Base-by-base conservation (phyloP, 805 yeast species). In the Suhomyces xylopsoci region DNA sequence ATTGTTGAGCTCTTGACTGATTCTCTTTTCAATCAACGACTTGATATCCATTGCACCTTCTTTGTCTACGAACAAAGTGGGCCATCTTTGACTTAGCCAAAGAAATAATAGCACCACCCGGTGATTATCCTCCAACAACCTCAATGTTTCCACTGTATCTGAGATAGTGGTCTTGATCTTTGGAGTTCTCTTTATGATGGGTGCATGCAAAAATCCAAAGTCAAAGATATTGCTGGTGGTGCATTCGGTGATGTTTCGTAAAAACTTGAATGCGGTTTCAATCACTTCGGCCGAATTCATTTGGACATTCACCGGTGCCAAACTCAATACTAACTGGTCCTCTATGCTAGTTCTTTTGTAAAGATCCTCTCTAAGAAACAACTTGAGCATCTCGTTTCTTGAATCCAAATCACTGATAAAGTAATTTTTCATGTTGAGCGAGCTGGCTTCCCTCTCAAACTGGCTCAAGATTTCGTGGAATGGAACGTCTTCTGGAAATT, bases 41-140 rank as follows among this genome's bases (percentile, higher is more conserved):
- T 88, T 88, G 60, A 90, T 67, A 51, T 87, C 88, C 22, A 68
- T 65, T 0, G 96, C 96, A 46, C 90, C 80, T 53, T 85, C 88
- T 14, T 83, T 75, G 66, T 90, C 97, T 15, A 87, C 81, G 60
- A 91, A 89, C 48, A 83, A 78, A 28, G 86, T 83, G 0, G 97
- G 96, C 74, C 87, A 93, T 62, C 97, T 75, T 65, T 89, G 92
- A 51, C 88, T 79, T 55, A 93, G 74, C 99, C 99, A 93, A 63
- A 90, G 73, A 63, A 82, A 93, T 6, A 88, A 69, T 58, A 84
- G 78, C 15, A 89, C 77, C 45, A 81, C 71, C 57, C 83, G 82
- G 69, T 91, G 96, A 53, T 87, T 71, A 5, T 79, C 77, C 64
- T 91, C 97, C 19, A 85, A 69, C 30, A 65, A 47, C 22, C 63